phyloP scores from a whole-genome alignment of 768 basidiomycete genomes.

The Trametes villosa region DNA sequence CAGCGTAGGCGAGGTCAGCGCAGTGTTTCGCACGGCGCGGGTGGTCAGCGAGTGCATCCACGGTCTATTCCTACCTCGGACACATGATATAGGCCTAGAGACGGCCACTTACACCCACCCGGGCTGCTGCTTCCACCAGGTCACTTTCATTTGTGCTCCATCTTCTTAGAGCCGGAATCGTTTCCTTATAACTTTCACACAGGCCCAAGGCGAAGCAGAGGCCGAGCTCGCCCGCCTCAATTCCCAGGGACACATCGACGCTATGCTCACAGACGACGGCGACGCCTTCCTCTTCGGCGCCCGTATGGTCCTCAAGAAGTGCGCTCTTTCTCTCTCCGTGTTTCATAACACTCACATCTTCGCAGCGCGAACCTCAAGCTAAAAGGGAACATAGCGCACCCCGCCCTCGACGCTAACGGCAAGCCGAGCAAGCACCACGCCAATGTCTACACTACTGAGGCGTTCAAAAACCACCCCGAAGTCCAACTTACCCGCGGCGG shows the following conservation, averaged over 20 bases:
- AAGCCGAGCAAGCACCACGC: constrained; percentile 30
- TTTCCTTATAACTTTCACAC: too few relatives aligned
- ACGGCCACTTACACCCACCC: too few relatives aligned
- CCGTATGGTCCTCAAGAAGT: constrained; percentile 46
- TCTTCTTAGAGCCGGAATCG: too few relatives aligned
- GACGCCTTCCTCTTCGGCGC: constrained; percentile 55
- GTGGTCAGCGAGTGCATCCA: too few relatives aligned
- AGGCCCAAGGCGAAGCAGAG: constrained; percentile 55
- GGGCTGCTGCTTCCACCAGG: too few relatives aligned
- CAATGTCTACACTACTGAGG: constrained; percentile 30
- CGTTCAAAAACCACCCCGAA: constrained; percentile 28
- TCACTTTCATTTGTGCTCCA: too few relatives aligned
- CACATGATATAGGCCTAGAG: too few relatives aligned
- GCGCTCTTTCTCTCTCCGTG: constrained; percentile 20
- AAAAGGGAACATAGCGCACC: constrained; percentile 33
- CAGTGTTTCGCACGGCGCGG: too few relatives aligned
- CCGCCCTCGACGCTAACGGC: constrained; percentile 30
- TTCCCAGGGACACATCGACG: constrained; percentile 44
- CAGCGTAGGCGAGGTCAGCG: too few relatives aligned
- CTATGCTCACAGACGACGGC: constrained; percentile 52
- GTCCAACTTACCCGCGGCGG: constrained; percentile 35
- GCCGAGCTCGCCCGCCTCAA: constrained; percentile 53
- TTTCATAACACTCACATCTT: not conserved
- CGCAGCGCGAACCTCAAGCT: constrained; percentile 26
- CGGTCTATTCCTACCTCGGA: too few relatives aligned